Evolutionary conservation across 345 rosid species (phyloP), one percentile per base, ranked within the genome.

Genomic region (Dipteronia dyeriana): DNA sequence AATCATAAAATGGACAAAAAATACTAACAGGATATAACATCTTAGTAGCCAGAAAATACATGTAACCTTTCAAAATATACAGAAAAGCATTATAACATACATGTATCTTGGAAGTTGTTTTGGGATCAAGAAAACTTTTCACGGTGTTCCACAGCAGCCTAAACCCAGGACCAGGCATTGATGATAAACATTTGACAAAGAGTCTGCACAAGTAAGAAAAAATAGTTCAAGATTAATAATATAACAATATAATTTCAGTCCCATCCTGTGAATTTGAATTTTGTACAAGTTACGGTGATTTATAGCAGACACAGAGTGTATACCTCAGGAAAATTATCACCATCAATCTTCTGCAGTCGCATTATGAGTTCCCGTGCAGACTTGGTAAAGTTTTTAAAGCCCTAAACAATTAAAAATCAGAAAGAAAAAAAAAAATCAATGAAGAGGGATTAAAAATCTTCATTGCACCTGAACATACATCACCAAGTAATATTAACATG

Each of bases 271-370:
- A 64, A 23, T 49, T 11, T 20, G 7, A n/a, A 77, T 23, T 45
- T 54, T 65, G 45, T 47, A 19, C 66, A 47, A 78, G 68, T 34
- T 14, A 38, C 10, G 14, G 22, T 19, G 49, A 76, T 29, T 12
- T 66, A 43, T n/a, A 60, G 43, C 14, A 62, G 17, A 38, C 14
- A 45, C 34, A 74, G 81, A 78, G 75, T 23, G 70, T 39, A 78
- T 67, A 94, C 99, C 98, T 96, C 99, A 25, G 99, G 99, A 82
- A 94, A 96, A 80, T 96, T 96, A 82, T 96, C 98, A 68, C 97
- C 96, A 79, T 96, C 99, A 84, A 96, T 87, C 86, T 92, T 96
- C 87, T 96, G 99, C 76, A 96, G 86, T 53, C 97, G 92, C 80
- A 85, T 84, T 66, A 96, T 85, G 82, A 96, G 97, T 7, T 96